Evolutionary conservation across 2,329 filamentous ascomycete genomes (phyloP).

Genomic region (Microsporum audouinii): DNA sequence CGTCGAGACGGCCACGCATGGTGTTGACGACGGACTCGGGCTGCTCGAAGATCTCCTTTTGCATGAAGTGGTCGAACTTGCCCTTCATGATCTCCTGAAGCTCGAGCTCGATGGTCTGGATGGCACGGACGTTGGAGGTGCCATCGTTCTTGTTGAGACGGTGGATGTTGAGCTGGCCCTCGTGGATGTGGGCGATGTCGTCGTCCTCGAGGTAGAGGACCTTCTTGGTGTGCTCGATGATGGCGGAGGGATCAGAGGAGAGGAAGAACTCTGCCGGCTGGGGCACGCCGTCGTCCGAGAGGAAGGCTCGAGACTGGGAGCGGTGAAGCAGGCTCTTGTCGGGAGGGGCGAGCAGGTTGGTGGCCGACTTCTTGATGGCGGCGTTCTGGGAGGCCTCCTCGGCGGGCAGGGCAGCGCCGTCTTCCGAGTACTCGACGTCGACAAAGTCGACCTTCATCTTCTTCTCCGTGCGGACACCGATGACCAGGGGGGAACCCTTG

Average conservation of each 20-base stretch:
- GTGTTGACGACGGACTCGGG: slow-evolving; percentile 99
- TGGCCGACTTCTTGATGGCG: slow-evolving; percentile 79
- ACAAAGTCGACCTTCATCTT: slow-evolving; percentile 99
- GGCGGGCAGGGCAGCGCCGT: slow-evolving; percentile 72
- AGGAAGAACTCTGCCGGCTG: slow-evolving; percentile 99
- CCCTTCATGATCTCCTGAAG: slow-evolving; percentile 99
- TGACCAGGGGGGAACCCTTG: slow-evolving; percentile 94
- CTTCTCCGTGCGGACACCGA: slow-evolving; percentile 91
- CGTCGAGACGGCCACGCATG: slow-evolving; percentile 96
- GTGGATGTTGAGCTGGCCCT: slow-evolving; percentile 98
- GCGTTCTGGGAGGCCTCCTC: slow-evolving; percentile 94
- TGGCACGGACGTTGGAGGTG: slow-evolving; percentile 90
- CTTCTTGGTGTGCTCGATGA: slow-evolving; percentile 99
- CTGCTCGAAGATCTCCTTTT: slow-evolving; percentile 99
- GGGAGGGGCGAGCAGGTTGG: slow-evolving; percentile 67
- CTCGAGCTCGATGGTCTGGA: slow-evolving; percentile 97
- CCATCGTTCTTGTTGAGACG: slow-evolving; percentile 94
- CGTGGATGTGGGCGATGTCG: slow-evolving; percentile 98
- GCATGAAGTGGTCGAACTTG: slow-evolving; percentile 99
- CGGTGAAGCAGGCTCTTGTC: slow-evolving; percentile 98
- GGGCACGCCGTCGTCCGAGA: slow-evolving; percentile 94
- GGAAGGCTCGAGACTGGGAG: slow-evolving; percentile 95
- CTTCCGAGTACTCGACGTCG: slow-evolving; percentile 92
- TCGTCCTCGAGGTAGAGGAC: slow-evolving; percentile 99
- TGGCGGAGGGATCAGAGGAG: slow-evolving; percentile 94